Conservation (phyloP, 805 yeast species). For the Starmerella davenportii region DNA sequence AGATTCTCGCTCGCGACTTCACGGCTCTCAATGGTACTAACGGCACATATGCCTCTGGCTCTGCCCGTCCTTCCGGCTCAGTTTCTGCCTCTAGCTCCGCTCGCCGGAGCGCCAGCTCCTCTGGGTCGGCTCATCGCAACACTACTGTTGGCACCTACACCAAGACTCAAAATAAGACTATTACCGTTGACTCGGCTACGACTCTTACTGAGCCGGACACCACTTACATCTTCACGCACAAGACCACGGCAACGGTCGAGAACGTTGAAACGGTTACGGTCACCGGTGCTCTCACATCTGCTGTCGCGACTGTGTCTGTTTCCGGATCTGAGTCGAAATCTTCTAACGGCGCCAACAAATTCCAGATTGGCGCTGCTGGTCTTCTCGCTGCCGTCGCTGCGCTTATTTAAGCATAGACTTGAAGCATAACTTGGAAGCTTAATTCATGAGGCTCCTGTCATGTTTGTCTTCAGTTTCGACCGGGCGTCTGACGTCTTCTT, state of each 20-base stretch:
- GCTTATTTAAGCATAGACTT: neutral
- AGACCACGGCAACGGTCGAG: neutral
- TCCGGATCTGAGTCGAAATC: no score
- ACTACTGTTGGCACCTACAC: neutral
- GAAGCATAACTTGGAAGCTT: no score
- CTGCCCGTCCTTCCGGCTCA: neutral
- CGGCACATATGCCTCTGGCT: neutral
- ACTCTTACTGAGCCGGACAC: neutral
- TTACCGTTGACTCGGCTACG: neutral
- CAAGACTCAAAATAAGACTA: neutral
- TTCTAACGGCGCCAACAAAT: neutral
- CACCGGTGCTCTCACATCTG: no score
- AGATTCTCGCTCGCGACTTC: conserved; percentile 2
- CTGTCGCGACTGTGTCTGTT: no score
- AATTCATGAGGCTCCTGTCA: no score
- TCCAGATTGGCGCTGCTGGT: conserved; percentile 1
- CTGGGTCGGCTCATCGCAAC: neutral
- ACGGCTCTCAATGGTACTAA: neutral
- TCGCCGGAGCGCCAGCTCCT: neutral
- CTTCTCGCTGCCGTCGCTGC: conserved; percentile 1
- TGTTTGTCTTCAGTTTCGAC: no score
- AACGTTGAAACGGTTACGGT: neutral
- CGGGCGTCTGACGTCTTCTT: no score
- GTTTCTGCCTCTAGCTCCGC: conserved; percentile 2
- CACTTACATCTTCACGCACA: neutral